Evolutionary conservation across 495 filamentous ascomycete genomes (phyloP), one percentile per base, ranked within the genome.

Genomic region (Aspergillus incahuasiensis): DNA sequence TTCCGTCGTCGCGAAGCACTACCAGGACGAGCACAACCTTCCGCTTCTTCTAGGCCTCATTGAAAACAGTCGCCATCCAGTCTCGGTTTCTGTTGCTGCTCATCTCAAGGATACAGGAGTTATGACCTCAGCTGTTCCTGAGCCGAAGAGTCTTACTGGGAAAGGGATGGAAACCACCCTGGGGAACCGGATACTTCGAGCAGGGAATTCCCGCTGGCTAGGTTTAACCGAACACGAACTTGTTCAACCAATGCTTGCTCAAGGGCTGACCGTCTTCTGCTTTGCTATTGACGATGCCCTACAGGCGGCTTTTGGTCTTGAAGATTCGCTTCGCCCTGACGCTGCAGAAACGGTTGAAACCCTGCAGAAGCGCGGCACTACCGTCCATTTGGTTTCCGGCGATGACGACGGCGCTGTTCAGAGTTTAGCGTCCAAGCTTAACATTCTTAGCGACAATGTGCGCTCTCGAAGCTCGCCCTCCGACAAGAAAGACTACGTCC

Each of bases 121-220:
- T 2, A 15, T 43, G 0, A 54, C 77, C 4, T 52, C 63, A 9
- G 47, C 58, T 15, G 61, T 85, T 11, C 47, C 63, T 15, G 68
- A 76, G 24, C 40, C 79, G 18, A 78, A 70, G 24, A 75, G 69
- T 4, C 54, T 89, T 3, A 71, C 84, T 8, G 82, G 81, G 0
- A 73, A 73, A 58, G 82, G 82, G 4, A 55, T 83, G 3, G 65
- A 80, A 64, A 64, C 61, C 24, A 62, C 47, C 0, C 66, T 60
- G 1, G n/a, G n/a, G 52, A 69, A 16, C 13, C 52, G 54, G 6
- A 46, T 57, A 0, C 63, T 88, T 44, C 75, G 77, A 6, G 84
- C 76, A 12, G 88, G 89, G 0, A 88, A 86, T 66, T 75, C 84
- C 35, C 74, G 74, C 45, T 92, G 86, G 86, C 75, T 87, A 0